A percentile compares a stretch with the other conserved stretches of the same genome.
Conservation (phyloP, 805 yeast species). For the Komagataella populi region DNA sequence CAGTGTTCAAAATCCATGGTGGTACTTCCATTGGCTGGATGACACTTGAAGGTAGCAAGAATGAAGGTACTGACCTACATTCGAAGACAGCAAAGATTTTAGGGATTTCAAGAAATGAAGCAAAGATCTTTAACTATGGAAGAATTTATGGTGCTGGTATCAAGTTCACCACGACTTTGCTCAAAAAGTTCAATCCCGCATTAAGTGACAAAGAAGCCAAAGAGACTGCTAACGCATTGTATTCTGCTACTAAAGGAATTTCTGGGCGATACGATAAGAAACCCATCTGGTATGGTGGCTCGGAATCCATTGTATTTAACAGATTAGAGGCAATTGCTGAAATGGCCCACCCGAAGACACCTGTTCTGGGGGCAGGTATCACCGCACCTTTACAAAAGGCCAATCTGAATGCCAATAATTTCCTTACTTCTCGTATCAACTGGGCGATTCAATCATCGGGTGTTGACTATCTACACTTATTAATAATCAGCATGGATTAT, state of each 20-base stretch:
- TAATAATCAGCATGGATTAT: constrained; percentile 81
- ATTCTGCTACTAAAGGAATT: constrained; percentile 75
- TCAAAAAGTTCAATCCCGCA: constrained; percentile 71
- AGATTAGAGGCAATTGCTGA: constrained; percentile 79
- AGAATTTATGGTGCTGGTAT: constrained; percentile 97
- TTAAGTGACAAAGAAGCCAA: constrained; percentile 56
- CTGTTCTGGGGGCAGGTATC: constrained; percentile 86
- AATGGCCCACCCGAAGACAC: constrained; percentile 71
- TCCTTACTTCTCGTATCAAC: constrained; percentile 81
- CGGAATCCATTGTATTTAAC: constrained; percentile 87
- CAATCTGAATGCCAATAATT: constrained; percentile 52
- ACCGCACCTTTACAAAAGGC: constrained; percentile 65
- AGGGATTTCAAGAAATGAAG: constrained; percentile 83
- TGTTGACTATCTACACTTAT: constrained; percentile 83
- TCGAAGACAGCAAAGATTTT: constrained; percentile 84
- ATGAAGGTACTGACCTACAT: constrained; percentile 86
- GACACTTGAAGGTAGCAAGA: constrained; percentile 93
- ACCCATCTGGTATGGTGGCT: constrained; percentile 69
- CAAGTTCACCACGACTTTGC: constrained; percentile 71
- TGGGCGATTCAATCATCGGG: constrained; percentile 99
- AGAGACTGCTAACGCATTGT: constrained; percentile 49
- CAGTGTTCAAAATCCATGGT: constrained; percentile 81
- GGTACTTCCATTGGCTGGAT: constrained; percentile 98
- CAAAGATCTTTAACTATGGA: constrained; percentile 92
- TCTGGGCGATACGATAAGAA: constrained; percentile 12